These are phyloP conservation scores for Gossypium raimondii DNA, from an alignment of 345 rosid species.

Conservation along the genomic window DNA sequence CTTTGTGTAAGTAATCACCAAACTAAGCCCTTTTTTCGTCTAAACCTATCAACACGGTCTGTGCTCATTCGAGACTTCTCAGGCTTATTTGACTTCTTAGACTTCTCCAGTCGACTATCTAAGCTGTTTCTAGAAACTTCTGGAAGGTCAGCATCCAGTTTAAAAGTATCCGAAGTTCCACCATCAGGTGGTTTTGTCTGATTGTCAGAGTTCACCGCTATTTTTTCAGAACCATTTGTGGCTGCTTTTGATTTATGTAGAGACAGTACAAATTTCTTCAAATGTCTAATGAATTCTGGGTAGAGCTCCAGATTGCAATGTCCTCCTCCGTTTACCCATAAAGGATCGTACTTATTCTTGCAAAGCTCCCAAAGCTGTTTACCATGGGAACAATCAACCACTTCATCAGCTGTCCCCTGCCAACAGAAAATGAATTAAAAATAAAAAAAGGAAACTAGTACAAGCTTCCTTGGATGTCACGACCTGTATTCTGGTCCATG, in stretches of 20 bases:
- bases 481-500: background rate
- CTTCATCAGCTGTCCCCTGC: conserved; percentile 88
- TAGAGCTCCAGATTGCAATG: conserved; percentile 91
- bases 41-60: conserved; percentile 75
- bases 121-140: conserved; percentile 91
- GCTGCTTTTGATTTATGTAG: conserved; percentile 52
- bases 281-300: conserved; percentile 74
- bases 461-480: background rate
- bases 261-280: conserved; percentile 63
- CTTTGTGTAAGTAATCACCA: conserved; percentile 56
- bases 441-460: background rate
- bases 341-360: conserved; percentile 75
- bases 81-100: conserved; percentile 75
- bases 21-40: conserved; percentile 61
- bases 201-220: conserved; percentile 35
- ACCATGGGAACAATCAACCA: conserved; percentile 86
- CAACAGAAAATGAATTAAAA: conserved; percentile 2
- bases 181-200: conserved; percentile 49
- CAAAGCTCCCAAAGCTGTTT: conserved; percentile 80
- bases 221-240: conserved; percentile 36
- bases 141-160: conserved; percentile 61
- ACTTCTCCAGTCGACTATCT: conserved; percentile 89
- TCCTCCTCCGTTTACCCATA: conserved; percentile 86
- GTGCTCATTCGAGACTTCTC: conserved; percentile 95
- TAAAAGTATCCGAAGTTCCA: conserved; percentile 63